phyloP scores from a whole-genome alignment of 208 protist species.

The Entamoeba dispar region DNA sequence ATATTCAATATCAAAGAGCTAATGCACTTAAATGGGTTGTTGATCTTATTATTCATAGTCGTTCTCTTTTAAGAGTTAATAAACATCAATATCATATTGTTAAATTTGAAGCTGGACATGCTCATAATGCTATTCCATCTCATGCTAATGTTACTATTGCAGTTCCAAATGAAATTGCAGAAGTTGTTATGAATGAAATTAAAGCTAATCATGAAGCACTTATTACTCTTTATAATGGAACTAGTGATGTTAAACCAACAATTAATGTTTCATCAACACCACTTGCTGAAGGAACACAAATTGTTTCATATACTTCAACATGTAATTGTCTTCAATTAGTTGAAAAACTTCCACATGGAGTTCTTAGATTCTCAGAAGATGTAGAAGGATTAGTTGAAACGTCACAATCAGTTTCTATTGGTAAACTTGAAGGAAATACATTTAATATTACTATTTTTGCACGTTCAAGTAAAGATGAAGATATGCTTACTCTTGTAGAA shows the following conservation, averaged over 20 bases:
- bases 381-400: conserved; percentile 21
- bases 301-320: neutral
- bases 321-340: conserved; percentile 6
- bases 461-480: neutral
- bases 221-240: neutral
- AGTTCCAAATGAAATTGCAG: neutral
- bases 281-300: neutral
- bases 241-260: neutral
- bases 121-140: conserved; percentile 15
- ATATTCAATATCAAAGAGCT: conserved; percentile 12
- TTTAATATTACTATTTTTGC: neutral
- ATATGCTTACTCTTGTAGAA: neutral
- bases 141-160: neutral
- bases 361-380: neutral
- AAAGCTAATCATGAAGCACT: neutral
- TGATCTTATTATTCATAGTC: neutral
- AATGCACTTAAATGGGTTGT: conserved; percentile 18
- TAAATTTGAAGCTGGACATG: neutral
- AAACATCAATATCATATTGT: neutral
- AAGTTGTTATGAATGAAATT: neutral
- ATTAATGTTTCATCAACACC: neutral
- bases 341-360: conserved; percentile 11
- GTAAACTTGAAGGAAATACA: neutral
- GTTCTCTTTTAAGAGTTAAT: neutral
- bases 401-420: neutral